Conservation (phyloP, 768 basidiomycete species). For the Kwoniella dejecticola region DNA sequence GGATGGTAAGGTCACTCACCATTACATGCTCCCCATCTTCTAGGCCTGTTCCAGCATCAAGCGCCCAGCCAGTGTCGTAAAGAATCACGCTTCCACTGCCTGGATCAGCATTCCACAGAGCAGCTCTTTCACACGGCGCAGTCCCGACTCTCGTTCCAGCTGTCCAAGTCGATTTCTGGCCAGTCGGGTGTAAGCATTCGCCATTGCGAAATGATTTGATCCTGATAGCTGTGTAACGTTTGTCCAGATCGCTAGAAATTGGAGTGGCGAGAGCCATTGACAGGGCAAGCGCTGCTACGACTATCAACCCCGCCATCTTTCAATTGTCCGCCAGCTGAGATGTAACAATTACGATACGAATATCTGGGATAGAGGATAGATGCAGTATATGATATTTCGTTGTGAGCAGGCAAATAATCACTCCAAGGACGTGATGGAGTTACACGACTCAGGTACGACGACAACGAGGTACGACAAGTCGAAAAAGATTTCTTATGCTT, state of each 20-base stretch:
- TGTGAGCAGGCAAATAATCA: too few relatives aligned
- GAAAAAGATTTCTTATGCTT: not conserved
- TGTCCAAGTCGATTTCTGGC: not conserved
- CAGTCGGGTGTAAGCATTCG: not conserved
- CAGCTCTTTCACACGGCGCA: conserved; percentile 13
- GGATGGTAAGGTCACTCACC: too few relatives aligned
- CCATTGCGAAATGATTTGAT: not conserved
- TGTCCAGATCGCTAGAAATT: not conserved
- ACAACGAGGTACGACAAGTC: too few relatives aligned
- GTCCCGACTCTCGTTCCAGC: conserved; percentile 8
- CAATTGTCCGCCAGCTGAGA: too few relatives aligned
- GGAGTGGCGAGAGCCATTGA: not conserved
- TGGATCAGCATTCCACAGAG: conserved; percentile 23
- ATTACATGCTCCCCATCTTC: conserved; percentile 2
- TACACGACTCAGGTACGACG: too few relatives aligned
- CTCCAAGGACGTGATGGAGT: too few relatives aligned
- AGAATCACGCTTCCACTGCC: conserved; percentile 19
- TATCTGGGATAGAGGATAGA: too few relatives aligned
- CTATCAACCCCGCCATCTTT: too few relatives aligned
- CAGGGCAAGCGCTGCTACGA: not conserved
- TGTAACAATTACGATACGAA: too few relatives aligned
- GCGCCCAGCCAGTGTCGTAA: conserved; percentile 5
- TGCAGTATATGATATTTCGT: too few relatives aligned
- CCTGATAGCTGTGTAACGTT: conserved; percentile 5
- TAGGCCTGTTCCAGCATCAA: conserved; percentile 22